phyloP scores from a whole-genome alignment of 805 yeast genomes.

The Hanseniaspora osmophila region DNA sequence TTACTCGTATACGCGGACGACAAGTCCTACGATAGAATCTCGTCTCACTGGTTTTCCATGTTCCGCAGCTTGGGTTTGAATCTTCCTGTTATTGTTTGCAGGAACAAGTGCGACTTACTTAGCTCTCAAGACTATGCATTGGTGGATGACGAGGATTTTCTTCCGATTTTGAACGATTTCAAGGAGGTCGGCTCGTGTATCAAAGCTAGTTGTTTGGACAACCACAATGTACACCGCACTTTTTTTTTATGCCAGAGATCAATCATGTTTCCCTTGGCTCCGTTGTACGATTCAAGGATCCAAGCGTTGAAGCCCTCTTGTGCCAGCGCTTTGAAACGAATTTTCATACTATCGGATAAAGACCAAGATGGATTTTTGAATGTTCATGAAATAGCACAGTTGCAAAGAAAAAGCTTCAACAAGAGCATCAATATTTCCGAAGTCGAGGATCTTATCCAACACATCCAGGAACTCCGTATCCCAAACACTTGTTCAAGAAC shows the following conservation, averaged over 20 bases:
- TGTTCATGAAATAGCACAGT: slow-evolving; percentile 50
- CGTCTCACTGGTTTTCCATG: slow-evolving; percentile 89
- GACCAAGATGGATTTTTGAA: slow-evolving; percentile 80
- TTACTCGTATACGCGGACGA: slow-evolving; percentile 93
- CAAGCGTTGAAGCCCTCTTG: slow-evolving; percentile 71
- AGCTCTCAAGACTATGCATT: slow-evolving; percentile 30
- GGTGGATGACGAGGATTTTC: slow-evolving; percentile 59
- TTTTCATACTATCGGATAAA: slow-evolving; percentile 72
- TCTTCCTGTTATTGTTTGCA: slow-evolving; percentile 80
- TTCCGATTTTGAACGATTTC: slow-evolving; percentile 76
- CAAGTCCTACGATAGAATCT: slow-evolving; percentile 82
- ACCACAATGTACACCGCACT: slow-evolving; percentile 66
- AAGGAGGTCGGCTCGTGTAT: slow-evolving; percentile 91
- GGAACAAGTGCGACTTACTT: slow-evolving; percentile 55
- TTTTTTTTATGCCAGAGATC: slow-evolving; percentile 89
- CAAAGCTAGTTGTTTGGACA: slow-evolving; percentile 73
- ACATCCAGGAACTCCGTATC: slow-evolving; percentile 14
- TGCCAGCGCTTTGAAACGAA: slow-evolving; percentile 57
- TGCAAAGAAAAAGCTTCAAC: slow-evolving; percentile 68
- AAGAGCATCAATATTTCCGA: slow-evolving; percentile 40
- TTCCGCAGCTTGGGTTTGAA: slow-evolving; percentile 89
- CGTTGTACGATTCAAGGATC: slow-evolving; percentile 83
- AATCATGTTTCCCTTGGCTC: slow-evolving; percentile 83
- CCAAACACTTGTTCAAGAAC: slow-evolving; percentile 14
- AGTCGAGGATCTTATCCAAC: slow-evolving; percentile 29